Evolutionary conservation across 2,329 filamentous ascomycete genomes (phyloP), one percentile per base, ranked within the genome.

Genomic region (Rugonectria rugulosa): DNA sequence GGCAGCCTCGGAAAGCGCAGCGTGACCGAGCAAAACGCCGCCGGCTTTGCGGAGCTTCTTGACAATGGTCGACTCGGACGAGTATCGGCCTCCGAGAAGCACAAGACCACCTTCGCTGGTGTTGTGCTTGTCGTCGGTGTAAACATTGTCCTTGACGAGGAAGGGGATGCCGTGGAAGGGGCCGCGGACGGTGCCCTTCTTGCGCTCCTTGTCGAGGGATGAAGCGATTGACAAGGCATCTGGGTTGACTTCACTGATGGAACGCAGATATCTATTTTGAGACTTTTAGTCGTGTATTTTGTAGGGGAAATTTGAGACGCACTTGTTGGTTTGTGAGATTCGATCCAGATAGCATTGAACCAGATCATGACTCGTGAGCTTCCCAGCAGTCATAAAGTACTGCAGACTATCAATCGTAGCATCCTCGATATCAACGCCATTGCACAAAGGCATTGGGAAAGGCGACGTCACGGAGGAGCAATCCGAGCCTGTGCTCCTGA

Each of bases 111-210:
- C 47, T 31, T 49, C 48, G 60, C 67, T 63, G 8, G 68, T 85
- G 50, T 83, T 88, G 66, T 85, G 81, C 59, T 77, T 68, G 65
- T 88, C 85, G 1, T 72, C 68, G 0, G 86, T 88, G 21, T 81
- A 85, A 55, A 88, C 87, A 67, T 86, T 88, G 70, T 87, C 83
- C 72, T 89, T 88, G 72, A 88, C 79, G 4, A 88, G 71, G 36
- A 89, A 81, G 0, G 86, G 86, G 2, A 89, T 79, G 2, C 86
- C 86, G 68, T 88, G 84, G 1, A 88, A 72, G 1, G 83, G 82
- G 0, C 72, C 72, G n/a, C 66, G 53, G 12, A 69, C n/a, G n/a
- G n/a, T 32, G 2, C 50, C 40, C 8, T 70, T 70, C 2, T 54
- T 48, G 1, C 73, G 65, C 55, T 75, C 69, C 4, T 40, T 51